Evolutionary conservation across 805 yeast genomes (phyloP), one percentile per base, ranked within the genome.

Genomic region (Kluyveromyces wickerhamii): DNA sequence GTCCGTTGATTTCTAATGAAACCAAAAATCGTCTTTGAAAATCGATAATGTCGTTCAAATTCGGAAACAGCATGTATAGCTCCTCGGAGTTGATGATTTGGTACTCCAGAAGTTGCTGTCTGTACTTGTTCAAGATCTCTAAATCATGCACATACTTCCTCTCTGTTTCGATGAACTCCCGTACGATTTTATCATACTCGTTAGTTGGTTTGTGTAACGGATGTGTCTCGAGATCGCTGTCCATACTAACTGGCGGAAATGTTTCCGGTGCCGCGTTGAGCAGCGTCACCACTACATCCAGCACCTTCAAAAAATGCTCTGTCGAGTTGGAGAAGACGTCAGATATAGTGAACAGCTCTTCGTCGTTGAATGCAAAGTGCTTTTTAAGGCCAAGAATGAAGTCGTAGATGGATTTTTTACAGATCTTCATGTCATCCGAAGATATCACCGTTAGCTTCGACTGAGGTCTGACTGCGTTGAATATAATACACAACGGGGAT

Each of bases 81-180:
- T 79, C 85, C 47, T 88, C 96, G 18, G 79, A 74, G 2, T 88
- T 72, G 16, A 92, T 68, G 18, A 77, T 62, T 41, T 82, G 88
- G 9, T 78, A 71, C 11, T 69, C 65, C 32, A 73, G 62, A 28
- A 92, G 65, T 44, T 82, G 92, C 36, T 69, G 66, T 54, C 78
- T 77, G 60, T 85, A 92, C 25, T 61, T 59, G 26, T 70, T 67
- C 48, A 92, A 60, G 11, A 75, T 72, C 58, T 89, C 96, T 42
- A 92, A 65, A 55, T 92, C 97, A 57, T 80, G 84, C 18, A 92
- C 96, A 55, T 81, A 92, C 58, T 84, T 87, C 45, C 97, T 70
- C 62, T 92, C 99, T 4, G 95, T 85, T 47, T 79, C 84, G 25
- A 92, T 72, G 22, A 92, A 62, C 61, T 92, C 99, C 44, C 72